Evolutionary conservation across 805 yeast genomes (phyloP).

Genomic region (Lachancea sp.): DNA sequence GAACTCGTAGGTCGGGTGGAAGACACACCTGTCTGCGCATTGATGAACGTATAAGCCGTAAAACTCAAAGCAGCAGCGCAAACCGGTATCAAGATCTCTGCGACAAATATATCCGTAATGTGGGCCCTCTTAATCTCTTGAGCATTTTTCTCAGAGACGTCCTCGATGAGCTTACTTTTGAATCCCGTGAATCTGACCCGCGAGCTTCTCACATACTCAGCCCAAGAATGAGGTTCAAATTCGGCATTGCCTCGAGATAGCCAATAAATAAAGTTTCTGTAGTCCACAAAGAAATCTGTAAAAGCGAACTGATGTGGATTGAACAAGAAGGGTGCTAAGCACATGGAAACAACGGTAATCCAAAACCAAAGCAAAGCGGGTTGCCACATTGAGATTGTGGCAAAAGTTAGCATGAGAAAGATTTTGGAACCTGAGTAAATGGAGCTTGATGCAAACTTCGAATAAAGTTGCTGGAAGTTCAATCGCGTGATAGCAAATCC

Average conservation of each 20-base stretch:
- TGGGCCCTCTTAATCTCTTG: constrained; percentile 71
- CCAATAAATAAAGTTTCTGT: constrained; percentile 63
- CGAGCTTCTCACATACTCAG: constrained; percentile 60
- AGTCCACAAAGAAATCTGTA: constrained; percentile 65
- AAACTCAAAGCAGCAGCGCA: constrained; percentile 62
- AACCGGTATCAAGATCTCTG: constrained; percentile 73
- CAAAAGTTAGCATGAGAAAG: constrained; percentile 64
- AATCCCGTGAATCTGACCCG: constrained; percentile 91
- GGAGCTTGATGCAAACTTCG: constrained; percentile 69
- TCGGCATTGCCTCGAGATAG: constrained; percentile 68
- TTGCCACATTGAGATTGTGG: constrained; percentile 76
- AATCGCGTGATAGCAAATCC: constrained; percentile 85
- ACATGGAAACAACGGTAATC: constrained; percentile 59
- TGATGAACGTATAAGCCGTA: constrained; percentile 71
- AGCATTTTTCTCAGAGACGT: constrained; percentile 55
- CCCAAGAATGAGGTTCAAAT: constrained; percentile 73
- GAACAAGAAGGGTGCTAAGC: constrained; percentile 65
- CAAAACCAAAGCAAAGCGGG: constrained; percentile 68
- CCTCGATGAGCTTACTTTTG: constrained; percentile 66
- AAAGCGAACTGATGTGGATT: constrained; percentile 74
- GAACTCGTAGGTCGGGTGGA: constrained; percentile 49
- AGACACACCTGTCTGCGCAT: constrained; percentile 78
- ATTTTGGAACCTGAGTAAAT: constrained; percentile 73
- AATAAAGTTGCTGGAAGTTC: constrained; percentile 64
- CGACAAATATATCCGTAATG: constrained; percentile 65